A percentile compares a stretch with the other conserved stretches of the same genome.
phyloP scores from a whole-genome alignment of 1,284 basidiomycete genomes.

The Boletellus deceptivus region DNA sequence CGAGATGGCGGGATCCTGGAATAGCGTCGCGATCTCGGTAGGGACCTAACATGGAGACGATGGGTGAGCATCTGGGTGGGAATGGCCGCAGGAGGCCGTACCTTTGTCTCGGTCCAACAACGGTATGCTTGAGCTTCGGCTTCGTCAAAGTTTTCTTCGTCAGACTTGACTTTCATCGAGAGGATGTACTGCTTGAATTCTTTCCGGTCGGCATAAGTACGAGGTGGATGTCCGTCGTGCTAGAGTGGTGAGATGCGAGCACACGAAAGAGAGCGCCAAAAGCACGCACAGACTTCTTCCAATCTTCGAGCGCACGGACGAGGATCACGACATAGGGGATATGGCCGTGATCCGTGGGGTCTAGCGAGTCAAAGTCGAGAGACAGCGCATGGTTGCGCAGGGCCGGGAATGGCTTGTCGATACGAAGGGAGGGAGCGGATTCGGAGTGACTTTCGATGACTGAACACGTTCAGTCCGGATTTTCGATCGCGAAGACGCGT shows the following conservation, averaged over 20 bases:
- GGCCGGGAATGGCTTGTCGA: constrained; percentile 86
- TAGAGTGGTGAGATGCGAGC: constrained; percentile 24
- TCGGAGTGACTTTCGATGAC: constrained; percentile 96
- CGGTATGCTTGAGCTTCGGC: constrained; percentile 81
- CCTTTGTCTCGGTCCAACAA: constrained; percentile 63
- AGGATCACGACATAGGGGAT: constrained; percentile 87
- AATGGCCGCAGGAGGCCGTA: constrained; percentile 23
- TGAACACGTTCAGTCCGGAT: constrained; percentile 30
- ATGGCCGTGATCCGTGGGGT: constrained; percentile 84
- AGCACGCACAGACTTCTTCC: constrained; percentile 65
- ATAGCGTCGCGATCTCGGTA: constrained; percentile 60
- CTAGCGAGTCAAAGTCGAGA: constrained; percentile 73
- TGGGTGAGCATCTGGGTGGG: background rate
- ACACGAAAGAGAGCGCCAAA: background rate
- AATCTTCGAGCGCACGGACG: constrained; percentile 77
- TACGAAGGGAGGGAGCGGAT: constrained; percentile 76
- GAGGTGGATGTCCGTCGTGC: constrained; percentile 67
- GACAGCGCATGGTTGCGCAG: constrained; percentile 71
- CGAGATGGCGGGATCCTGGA: constrained; percentile 53
- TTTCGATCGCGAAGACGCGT: background rate
- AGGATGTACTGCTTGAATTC: constrained; percentile 72
- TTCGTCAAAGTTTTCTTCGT: constrained; percentile 98
- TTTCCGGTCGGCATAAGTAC: constrained; percentile 66
- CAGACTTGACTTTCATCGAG: constrained; percentile 64
- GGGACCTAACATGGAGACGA: constrained; percentile 49